phyloP scores from a whole-genome alignment of 306 rosid genomes.

The Hylodesmum podocarpum region DNA sequence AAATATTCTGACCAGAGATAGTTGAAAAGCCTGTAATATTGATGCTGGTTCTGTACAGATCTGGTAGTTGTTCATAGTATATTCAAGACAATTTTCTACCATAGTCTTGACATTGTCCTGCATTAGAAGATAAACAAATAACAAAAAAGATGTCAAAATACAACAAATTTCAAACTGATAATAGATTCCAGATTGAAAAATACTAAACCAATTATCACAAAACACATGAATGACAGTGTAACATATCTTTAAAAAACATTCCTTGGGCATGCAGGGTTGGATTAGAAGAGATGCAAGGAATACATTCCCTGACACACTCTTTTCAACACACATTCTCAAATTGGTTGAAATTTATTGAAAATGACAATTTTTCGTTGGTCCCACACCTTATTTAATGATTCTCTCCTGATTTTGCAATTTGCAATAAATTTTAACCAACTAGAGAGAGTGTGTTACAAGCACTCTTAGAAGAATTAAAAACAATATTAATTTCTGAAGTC shows the following conservation, averaged over 20 bases:
- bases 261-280: background rate
- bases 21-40: slow-evolving; percentile 76
- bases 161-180: background rate
- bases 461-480: background rate
- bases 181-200: background rate
- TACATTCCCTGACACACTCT: too few relatives aligned
- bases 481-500: slow-evolving; percentile 7
- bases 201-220: slow-evolving; percentile 2
- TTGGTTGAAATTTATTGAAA: too few relatives aligned
- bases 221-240: background rate
- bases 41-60: slow-evolving; percentile 55
- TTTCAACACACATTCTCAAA: too few relatives aligned
- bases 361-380: too few relatives aligned
- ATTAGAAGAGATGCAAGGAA: too few relatives aligned
- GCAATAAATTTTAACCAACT: too few relatives aligned
- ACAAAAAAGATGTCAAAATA: slow-evolving; percentile 30
- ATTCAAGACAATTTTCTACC: slow-evolving; percentile 65
- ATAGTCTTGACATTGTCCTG: slow-evolving; percentile 62
- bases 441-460: too few relatives aligned
- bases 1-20: slow-evolving; percentile 74
- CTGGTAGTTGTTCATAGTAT: slow-evolving; percentile 63
- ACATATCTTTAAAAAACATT: slow-evolving; percentile 6
- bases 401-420: too few relatives aligned
- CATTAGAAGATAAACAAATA: too few relatives aligned
- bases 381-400: too few relatives aligned